Evolutionary conservation across 768 basidiomycete species (phyloP), one percentile per base, ranked within the genome.

Genomic region (Glaciozyma martinii): DNA sequence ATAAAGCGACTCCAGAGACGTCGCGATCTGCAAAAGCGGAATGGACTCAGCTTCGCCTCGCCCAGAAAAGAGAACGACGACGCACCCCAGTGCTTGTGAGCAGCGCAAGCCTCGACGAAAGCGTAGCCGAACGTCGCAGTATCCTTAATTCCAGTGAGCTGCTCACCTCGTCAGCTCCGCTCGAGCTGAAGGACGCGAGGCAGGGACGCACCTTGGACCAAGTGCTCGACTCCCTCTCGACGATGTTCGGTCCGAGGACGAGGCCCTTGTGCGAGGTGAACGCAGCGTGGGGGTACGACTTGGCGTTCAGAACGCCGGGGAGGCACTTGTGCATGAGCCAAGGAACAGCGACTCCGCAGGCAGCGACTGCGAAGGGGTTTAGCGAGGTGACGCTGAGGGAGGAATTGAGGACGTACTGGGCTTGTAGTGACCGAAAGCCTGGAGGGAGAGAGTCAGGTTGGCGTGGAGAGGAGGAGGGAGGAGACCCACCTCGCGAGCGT

Each of bases 361-460:
- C 89, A 3, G 84, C 87, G 63, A 94, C 88, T 64, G 43, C 10
- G n/a, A 50, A 49, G 40, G 18, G 44, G 18, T 46, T 46, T 4
- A 18, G 5, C 6, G 5, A 18, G 44, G 2, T 19, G 29, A 47
- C 32, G n/a, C 10, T 8, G 32, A 21, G 10, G 10, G 23, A 19
- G 23, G 16, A 3, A n/a, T n/a, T n/a, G n/a, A 27, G 54, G 43
- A 49, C 52, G 13, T 23, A 55, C 61, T 66, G n/a, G 65, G 56
- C 50, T 66, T 56, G 65, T 53, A 61, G 56, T 61, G 49, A 10
- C 49, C 54, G 25, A 56, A 44, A 16, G 49, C 40, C 33, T 33
- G 5, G 5, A 10, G 6, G n/a, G n/a, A 33, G 33, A 33, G 33
- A 33, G 33, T 33, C 10, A 33, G 33, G 5, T 27, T 49, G 7